phyloP scores from a whole-genome alignment of 2,329 filamentous ascomycete genomes.

The Alternaria metachromatica region DNA sequence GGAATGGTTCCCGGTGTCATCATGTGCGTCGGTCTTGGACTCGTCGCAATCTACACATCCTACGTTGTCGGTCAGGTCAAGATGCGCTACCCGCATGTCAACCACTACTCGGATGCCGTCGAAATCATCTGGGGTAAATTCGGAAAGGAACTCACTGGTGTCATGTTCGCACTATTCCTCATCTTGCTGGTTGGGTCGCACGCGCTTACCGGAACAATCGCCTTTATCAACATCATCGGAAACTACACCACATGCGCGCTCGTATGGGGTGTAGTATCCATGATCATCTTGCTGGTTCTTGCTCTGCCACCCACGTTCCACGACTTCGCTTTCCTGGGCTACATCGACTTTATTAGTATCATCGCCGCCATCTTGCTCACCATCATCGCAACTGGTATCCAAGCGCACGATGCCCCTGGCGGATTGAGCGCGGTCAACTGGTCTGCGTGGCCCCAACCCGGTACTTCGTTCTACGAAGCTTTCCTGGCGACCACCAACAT shows the following conservation, averaged over 20 bases:
- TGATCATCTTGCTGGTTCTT: constrained; percentile 65
- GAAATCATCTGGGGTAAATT: constrained; percentile 65
- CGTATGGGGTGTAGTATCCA: constrained; percentile 67
- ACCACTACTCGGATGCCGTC: constrained; percentile 73
- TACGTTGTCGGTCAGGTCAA: constrained; percentile 69
- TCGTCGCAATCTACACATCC: constrained; percentile 67
- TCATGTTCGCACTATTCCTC: constrained; percentile 55
- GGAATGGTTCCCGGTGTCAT: constrained; percentile 57
- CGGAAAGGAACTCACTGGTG: constrained; percentile 61
- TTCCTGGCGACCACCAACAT: constrained; percentile 49
- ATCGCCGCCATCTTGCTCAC: constrained; percentile 69
- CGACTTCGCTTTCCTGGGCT: constrained; percentile 65
- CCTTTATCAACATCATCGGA: constrained; percentile 68
- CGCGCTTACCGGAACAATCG: constrained; percentile 73
- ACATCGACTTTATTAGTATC: constrained; percentile 68
- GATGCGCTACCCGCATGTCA: constrained; percentile 64
- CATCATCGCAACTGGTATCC: constrained; percentile 68
- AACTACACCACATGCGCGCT: constrained; percentile 66
- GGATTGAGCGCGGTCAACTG: constrained; percentile 37
- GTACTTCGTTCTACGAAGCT: constrained; percentile 70
- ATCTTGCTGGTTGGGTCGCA: constrained; percentile 73
- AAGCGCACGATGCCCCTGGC: constrained; percentile 40
- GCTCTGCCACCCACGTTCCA: constrained; percentile 69
- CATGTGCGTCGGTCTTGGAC: constrained; percentile 56
- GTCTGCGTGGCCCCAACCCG: constrained; percentile 42